These are phyloP conservation scores for Eucalyptus coolabah DNA, from an alignment of 345 rosid genomes.

Conservation along the genomic window DNA sequence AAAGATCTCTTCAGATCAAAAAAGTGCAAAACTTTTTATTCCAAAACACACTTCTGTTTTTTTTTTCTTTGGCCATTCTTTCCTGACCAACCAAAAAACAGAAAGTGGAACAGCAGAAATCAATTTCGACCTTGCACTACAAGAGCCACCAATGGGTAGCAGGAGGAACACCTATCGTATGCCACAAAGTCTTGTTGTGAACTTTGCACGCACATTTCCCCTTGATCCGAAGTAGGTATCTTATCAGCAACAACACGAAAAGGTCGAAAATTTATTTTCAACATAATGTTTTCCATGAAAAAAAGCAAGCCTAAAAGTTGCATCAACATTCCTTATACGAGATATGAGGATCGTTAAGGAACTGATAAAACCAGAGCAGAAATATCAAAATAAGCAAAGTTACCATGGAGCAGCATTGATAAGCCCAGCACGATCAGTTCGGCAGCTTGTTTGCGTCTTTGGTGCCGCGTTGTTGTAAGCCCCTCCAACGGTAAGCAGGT, in stretches of 20 bases:
- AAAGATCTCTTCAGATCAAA: background rate
- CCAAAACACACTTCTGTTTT: background rate
- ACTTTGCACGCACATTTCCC: background rate
- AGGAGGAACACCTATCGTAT: background rate
- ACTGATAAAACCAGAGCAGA: background rate
- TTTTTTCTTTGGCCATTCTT: background rate
- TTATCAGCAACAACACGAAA: background rate
- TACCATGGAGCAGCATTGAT: conserved; percentile 93
- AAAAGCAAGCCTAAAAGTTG: background rate
- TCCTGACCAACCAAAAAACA: background rate
- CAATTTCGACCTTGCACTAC: background rate
- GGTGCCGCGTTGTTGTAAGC: conserved; percentile 64
- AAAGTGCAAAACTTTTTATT: background rate
- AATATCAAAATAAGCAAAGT: conserved; percentile 4
- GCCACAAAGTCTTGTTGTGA: background rate
- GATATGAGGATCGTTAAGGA: background rate
- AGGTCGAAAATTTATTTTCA: background rate
- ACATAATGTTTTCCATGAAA: background rate
- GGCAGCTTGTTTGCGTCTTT: conserved; percentile 68
- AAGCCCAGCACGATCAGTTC: conserved; percentile 93
- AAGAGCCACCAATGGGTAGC: background rate
- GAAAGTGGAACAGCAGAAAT: background rate
- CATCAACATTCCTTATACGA: background rate
- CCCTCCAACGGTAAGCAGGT: conserved; percentile 92
- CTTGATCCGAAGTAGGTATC: background rate